Evolutionary conservation across 208 protist genomes (phyloP).

Genomic region (Angomonas deanei): DNA sequence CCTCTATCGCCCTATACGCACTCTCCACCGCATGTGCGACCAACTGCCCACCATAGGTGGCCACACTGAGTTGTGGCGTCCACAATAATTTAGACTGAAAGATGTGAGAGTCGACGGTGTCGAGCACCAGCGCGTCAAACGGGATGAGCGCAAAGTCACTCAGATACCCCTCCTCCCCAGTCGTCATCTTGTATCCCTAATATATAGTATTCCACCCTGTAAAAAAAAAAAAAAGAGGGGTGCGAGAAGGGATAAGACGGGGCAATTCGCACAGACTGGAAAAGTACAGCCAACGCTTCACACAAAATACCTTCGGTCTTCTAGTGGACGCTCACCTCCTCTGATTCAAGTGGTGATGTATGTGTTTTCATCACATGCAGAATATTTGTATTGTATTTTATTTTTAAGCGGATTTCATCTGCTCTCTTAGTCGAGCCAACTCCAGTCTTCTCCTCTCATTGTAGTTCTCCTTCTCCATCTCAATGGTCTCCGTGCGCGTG

Average conservation of each 20-base stretch:
- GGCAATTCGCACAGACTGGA: no score
- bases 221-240: no score
- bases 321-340: no score
- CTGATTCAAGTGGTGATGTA: no score
- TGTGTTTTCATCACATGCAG: no score
- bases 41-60: constrained; percentile 46
- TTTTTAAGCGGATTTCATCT: constrained; percentile 8
- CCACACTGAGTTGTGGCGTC: constrained; percentile 15
- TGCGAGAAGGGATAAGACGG: no score
- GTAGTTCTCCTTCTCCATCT: constrained; percentile 28
- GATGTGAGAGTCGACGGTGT: constrained; percentile 10
- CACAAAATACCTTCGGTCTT: no score
- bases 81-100: constrained; percentile 24
- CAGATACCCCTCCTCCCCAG: not conserved
- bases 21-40: constrained; percentile 35
- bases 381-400: no score
- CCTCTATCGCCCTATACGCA: constrained; percentile 27
- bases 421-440: constrained; percentile 30
- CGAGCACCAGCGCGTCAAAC: constrained; percentile 11
- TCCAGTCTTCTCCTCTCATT: constrained; percentile 33
- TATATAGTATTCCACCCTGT: no score
- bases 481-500: constrained; percentile 60
- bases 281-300: no score
- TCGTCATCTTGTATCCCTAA: no score
- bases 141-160: not conserved